Conservation (phyloP, 768 basidiomycete genomes). For the Trametes cinnabarina region DNA sequence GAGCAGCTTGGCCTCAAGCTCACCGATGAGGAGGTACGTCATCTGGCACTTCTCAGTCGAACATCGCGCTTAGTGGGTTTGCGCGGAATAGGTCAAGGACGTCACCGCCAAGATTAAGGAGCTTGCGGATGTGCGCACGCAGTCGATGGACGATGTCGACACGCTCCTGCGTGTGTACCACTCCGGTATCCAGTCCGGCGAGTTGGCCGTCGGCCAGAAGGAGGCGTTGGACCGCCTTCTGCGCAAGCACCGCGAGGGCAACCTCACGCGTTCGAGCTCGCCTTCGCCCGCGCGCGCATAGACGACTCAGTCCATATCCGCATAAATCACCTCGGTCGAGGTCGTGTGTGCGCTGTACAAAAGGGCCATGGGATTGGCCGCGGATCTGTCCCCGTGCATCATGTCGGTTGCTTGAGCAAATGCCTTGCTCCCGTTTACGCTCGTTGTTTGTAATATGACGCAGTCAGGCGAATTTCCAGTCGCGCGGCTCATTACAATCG, state of each 20-base stretch:
- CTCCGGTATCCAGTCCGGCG: constrained; percentile 87
- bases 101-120: constrained; percentile 99
- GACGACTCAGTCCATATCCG: not conserved
- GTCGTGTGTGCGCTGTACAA: not conserved
- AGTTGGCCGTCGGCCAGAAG: constrained; percentile 92
- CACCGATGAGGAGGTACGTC: constrained; percentile 79
- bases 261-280: constrained; percentile 6
- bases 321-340: not conserved
- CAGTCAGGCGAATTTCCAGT: not conserved
- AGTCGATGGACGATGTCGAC: constrained; percentile 99
- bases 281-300: constrained; percentile 7
- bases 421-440: constrained; percentile 4
- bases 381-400: constrained; percentile 11
- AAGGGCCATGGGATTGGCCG: constrained; percentile 11
- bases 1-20: constrained; percentile 92
- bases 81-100: constrained; percentile 78
- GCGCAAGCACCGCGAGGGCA: constrained; percentile 62
- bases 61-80: not conserved
- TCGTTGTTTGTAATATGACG: not conserved
- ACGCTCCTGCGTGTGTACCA: constrained; percentile 95
- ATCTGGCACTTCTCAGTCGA: not conserved
- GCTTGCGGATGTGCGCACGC: constrained; percentile 95
- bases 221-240: constrained; percentile 86
- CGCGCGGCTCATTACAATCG: not conserved
- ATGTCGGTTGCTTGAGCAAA: constrained; percentile 13